phyloP scores from a whole-genome alignment of 23 red algal genomes.

The Agarophyton chilense region DNA sequence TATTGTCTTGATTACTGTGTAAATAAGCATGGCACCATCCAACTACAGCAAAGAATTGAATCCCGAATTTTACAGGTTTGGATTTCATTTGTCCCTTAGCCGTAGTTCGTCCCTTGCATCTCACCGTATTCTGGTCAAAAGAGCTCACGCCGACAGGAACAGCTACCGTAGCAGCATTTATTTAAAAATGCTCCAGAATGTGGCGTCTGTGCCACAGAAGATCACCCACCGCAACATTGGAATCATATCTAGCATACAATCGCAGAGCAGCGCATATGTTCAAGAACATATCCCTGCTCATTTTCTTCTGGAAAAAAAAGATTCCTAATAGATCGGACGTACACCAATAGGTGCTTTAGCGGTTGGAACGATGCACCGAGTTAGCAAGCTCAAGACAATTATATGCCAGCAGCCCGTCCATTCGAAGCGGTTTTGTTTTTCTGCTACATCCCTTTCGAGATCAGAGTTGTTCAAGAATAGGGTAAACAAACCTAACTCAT shows the following conservation, averaged over 20 bases:
- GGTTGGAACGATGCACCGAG: not conserved
- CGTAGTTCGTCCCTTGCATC: not conserved
- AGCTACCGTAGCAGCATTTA: not conserved
- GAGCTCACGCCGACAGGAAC: not conserved
- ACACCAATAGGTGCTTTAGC: not conserved
- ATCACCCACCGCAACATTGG: not conserved
- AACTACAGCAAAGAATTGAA: not conserved
- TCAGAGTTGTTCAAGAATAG: too few species aligned
- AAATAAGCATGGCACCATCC: not conserved
- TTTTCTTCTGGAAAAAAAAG: not conserved
- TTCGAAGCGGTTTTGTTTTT: not conserved
- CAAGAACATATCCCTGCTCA: slow-evolving; percentile 3
- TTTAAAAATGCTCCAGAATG: not conserved
- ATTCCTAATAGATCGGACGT: not conserved
- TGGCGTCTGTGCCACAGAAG: not conserved
- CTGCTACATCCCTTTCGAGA: not conserved
- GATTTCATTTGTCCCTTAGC: not conserved
- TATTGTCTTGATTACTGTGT: not conserved
- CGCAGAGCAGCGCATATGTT: not conserved
- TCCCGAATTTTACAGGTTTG: slow-evolving; percentile 13
- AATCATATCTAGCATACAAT: not conserved
- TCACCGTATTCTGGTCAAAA: not conserved
- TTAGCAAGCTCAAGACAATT: not conserved
- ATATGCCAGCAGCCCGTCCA: slow-evolving; percentile 1
- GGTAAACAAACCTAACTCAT: not conserved